Evolutionary conservation across 352 stramenopile species (phyloP).

Genomic region (Phytophthora fragariae): DNA sequence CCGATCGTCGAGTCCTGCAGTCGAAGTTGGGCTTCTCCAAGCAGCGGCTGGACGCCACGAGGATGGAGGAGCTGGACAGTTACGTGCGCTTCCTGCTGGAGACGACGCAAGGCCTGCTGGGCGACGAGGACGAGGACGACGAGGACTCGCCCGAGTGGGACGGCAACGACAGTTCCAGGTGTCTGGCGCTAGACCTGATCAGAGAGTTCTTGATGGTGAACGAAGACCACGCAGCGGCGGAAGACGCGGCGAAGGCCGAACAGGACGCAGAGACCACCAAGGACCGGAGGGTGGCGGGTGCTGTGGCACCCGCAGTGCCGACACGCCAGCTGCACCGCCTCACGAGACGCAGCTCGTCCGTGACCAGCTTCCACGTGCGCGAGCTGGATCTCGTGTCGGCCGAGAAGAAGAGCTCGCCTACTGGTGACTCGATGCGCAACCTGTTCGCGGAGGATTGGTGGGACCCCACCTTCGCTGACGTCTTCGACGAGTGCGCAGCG

Average conservation of each 20-base stretch:
- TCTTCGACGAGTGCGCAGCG: conserved; percentile 64
- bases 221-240: conserved; percentile 47
- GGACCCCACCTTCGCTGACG: conserved; percentile 55
- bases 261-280: conserved; percentile 24
- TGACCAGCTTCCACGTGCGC: conserved; percentile 65
- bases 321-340: conserved; percentile 36
- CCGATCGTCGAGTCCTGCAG: conserved; percentile 61
- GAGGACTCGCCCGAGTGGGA: conserved; percentile 33
- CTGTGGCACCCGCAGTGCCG: conserved; percentile 1
- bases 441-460: conserved; percentile 38
- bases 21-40: conserved; percentile 56
- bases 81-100: conserved; percentile 75
- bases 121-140: conserved; percentile 61
- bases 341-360: conserved; percentile 39
- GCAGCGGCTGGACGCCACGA: conserved; percentile 57
- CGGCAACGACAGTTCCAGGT: conserved; percentile 30
- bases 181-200: conserved; percentile 56
- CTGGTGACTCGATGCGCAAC: conserved; percentile 38
- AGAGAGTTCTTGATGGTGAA: conserved; percentile 75
- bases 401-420: conserved; percentile 42
- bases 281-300: conserved; percentile 11
- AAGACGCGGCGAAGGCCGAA: too few species aligned
- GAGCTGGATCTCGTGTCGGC: conserved; percentile 60
- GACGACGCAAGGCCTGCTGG: conserved; percentile 69
- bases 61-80: conserved; percentile 69